These are phyloP conservation scores for Russula brevipes DNA, from an alignment of 768 basidiomycete species.

Conservation along the genomic window DNA sequence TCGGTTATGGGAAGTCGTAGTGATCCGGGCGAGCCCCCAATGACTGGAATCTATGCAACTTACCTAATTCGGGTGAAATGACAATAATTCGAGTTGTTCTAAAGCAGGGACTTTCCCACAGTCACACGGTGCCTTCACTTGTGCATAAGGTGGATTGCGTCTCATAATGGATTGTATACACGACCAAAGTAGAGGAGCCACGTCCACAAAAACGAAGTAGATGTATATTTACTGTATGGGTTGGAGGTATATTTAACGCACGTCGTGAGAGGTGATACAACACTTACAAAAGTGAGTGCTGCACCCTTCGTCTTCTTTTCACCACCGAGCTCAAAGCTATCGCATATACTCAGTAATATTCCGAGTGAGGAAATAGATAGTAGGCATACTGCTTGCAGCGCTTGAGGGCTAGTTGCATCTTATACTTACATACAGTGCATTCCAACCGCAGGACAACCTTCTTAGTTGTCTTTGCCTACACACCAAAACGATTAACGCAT, in stretches of 20 bases:
- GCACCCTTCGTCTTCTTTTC: conserved; percentile 99
- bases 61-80: not conserved
- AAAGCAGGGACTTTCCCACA: not conserved
- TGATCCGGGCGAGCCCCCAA: not conserved
- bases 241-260: not conserved
- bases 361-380: not conserved
- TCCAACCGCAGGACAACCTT: conserved; percentile 98
- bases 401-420: conserved; percentile 93
- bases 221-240: conserved; percentile 15
- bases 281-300: conserved; percentile 86
- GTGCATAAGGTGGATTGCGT: conserved; percentile 20
- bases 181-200: conserved; percentile 8
- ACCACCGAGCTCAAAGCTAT: conserved; percentile 96
- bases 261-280: not conserved
- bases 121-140: not conserved
- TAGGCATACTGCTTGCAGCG: conserved; percentile 95
- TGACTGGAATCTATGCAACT: not conserved
- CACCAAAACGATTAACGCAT: not conserved
- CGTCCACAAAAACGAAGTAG: conserved; percentile 3
- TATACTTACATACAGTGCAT: conserved; percentile 98
- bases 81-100: not conserved
- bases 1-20: not conserved
- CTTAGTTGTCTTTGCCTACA: conserved; percentile 95
- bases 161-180: conserved; percentile 22
- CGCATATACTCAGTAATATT: conserved; percentile 6